Percentiles rank a stretch among this genome's conserved stretches.
These are phyloP conservation scores for Microstegium vimineum DNA, from an alignment of 176 grass and related monocot species.

Conservation along the genomic window DNA sequence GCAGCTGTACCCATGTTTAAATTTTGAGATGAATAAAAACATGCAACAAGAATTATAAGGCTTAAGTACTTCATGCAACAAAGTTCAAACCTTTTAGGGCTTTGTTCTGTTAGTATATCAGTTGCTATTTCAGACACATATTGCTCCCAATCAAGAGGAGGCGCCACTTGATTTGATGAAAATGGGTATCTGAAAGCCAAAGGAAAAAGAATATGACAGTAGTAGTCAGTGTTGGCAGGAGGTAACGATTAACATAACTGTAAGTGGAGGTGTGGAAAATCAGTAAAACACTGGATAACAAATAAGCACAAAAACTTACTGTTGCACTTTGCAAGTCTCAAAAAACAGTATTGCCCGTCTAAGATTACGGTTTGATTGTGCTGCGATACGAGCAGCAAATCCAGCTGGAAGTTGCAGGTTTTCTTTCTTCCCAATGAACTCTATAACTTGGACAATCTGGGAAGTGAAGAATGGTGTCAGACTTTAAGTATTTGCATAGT, in stretches of 20 bases:
- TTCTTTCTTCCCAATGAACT: slow-evolving; percentile 98
- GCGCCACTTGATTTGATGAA: slow-evolving; percentile 62
- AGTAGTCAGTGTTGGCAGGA: background rate
- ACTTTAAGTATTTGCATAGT: background rate
- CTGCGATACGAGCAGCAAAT: slow-evolving; percentile 68
- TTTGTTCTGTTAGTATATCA: slow-evolving; percentile 95
- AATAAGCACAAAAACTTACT: slow-evolving; percentile 51
- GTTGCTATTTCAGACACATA: slow-evolving; percentile 85
- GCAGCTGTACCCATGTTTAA: background rate
- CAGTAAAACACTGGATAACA: background rate
- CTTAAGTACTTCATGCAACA: background rate
- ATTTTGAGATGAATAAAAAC: slow-evolving; percentile 6
- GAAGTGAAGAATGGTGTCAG: background rate
- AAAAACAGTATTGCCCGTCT: slow-evolving; percentile 92
- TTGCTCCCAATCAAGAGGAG: slow-evolving; percentile 97
- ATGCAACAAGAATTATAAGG: background rate
- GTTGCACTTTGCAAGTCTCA: slow-evolving; percentile 92
- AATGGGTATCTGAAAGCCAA: slow-evolving; percentile 80
- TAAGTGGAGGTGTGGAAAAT: background rate
- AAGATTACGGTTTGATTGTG: slow-evolving; percentile 89
- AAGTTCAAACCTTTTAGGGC: slow-evolving; percentile 76
- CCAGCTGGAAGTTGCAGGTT: slow-evolving; percentile 73
- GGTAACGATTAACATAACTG: background rate
- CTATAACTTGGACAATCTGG: slow-evolving; percentile 79
- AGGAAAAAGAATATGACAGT: slow-evolving; percentile 7